A percentile compares a stretch with the other conserved stretches of the same genome.
phyloP scores from a whole-genome alignment of 805 yeast genomes.

The Kazachstania kunashirensis region DNA sequence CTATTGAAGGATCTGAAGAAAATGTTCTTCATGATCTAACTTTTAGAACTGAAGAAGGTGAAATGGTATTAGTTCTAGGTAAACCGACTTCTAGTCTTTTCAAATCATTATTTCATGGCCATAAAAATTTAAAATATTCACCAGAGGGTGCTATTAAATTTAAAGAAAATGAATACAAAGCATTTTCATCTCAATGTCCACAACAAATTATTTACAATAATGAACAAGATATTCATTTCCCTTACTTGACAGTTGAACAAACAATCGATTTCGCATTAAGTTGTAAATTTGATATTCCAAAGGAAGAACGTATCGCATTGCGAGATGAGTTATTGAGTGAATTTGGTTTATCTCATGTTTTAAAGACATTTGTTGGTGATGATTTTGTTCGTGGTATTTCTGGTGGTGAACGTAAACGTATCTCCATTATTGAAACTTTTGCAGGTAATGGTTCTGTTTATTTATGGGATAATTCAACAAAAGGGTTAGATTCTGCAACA shows the following conservation, averaged over 20 bases:
- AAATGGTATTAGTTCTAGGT: slow-evolving; percentile 23
- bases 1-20: neutral
- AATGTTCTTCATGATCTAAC: slow-evolving; percentile 12
- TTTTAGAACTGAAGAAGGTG: slow-evolving; percentile 19
- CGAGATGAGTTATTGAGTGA: slow-evolving; percentile 26
- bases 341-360: slow-evolving; percentile 43
- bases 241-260: slow-evolving; percentile 45
- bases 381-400: slow-evolving; percentile 56
- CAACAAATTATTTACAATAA: slow-evolving; percentile 33
- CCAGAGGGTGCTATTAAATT: slow-evolving; percentile 17
- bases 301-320: slow-evolving; percentile 19
- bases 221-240: slow-evolving; percentile 49
- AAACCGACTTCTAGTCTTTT: slow-evolving; percentile 19
- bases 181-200: slow-evolving; percentile 15
- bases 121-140: slow-evolving; percentile 12
- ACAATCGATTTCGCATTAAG: slow-evolving; percentile 47
- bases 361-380: slow-evolving; percentile 52
- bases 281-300: slow-evolving; percentile 29
- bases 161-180: slow-evolving; percentile 17
- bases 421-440: slow-evolving; percentile 51
- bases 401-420: slow-evolving; percentile 61
- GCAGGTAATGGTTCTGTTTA: slow-evolving; percentile 38
- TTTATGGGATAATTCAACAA: slow-evolving; percentile 46
- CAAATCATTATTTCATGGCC: slow-evolving; percentile 15
- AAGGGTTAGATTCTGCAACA: slow-evolving; percentile 42